These are phyloP conservation scores for Acacia melanoxylon DNA, from an alignment of 306 rosid species.

Conservation along the genomic window DNA sequence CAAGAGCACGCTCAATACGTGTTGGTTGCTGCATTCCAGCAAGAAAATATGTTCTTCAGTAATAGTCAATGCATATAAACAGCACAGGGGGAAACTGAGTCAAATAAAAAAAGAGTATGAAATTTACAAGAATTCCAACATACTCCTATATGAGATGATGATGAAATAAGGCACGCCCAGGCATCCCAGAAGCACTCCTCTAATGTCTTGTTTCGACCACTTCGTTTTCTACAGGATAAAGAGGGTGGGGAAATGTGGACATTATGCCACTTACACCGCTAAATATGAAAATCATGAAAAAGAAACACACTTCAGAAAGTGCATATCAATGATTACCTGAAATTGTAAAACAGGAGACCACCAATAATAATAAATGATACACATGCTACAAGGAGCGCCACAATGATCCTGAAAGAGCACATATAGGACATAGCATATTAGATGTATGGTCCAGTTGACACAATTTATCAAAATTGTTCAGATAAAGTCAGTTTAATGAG, in stretches of 20 bases:
- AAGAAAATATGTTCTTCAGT: conserved; percentile 24
- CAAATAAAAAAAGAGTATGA: conserved; percentile 8
- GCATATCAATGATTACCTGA: conserved; percentile 60
- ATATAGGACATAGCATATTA: conserved; percentile 9
- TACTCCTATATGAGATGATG: conserved; percentile 88
- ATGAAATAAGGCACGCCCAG: conserved; percentile 92
- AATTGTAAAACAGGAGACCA: conserved; percentile 79
- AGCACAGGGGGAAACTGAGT: background rate
- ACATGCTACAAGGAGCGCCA: conserved; percentile 83
- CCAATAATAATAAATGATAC: conserved; percentile 78
- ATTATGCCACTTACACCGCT: conserved; percentile 8
- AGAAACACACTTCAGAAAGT: conserved; percentile 25
- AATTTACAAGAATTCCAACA: conserved; percentile 32
- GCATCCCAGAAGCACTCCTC: conserved; percentile 99
- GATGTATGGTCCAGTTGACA: background rate
- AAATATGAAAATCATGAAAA: background rate
- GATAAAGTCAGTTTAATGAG: background rate
- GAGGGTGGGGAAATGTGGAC: background rate
- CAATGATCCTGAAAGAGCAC: conserved; percentile 68
- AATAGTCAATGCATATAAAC: conserved; percentile 3
- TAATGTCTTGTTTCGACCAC: conserved; percentile 48
- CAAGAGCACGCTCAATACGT: conserved; percentile 87
- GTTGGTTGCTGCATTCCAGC: conserved; percentile 67
- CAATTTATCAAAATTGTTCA: background rate
- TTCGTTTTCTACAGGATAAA: background rate